A percentile compares a stretch with the other conserved stretches of the same genome.
These are phyloP conservation scores for Parastagonospora avenae DNA, from an alignment of 2,329 filamentous ascomycete species.

Conservation along the genomic window DNA sequence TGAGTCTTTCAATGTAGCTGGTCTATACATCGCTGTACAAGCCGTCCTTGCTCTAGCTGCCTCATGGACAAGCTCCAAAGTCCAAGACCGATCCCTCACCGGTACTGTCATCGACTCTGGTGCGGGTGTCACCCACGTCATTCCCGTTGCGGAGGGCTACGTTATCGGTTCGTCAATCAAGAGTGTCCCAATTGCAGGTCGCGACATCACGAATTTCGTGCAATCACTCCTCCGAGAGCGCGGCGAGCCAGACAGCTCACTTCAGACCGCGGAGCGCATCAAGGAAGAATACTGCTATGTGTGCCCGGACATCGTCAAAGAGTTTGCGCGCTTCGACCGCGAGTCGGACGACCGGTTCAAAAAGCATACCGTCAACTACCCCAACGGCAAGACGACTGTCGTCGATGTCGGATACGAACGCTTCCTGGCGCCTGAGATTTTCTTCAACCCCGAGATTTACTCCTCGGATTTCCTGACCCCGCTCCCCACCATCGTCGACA, in stretches of 20 bases:
- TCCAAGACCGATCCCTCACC: conserved; percentile 92
- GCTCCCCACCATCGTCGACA: conserved; percentile 90
- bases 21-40: conserved; percentile 98
- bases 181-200: conserved; percentile 95
- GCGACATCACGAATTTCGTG: conserved; percentile 98
- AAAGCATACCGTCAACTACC: conserved; percentile 84
- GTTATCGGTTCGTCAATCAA: conserved; percentile 99
- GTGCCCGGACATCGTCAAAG: conserved; percentile 97
- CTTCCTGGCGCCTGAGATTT: conserved; percentile 97
- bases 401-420: conserved; percentile 98
- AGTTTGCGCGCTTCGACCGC: conserved; percentile 91
- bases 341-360: conserved; percentile 84
- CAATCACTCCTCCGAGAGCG: conserved; percentile 94
- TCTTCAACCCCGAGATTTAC: conserved; percentile 99
- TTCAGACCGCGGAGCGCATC: conserved; percentile 97
- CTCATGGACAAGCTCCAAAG: conserved; percentile 98
- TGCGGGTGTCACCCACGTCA: conserved; percentile 98
- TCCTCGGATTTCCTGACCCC: conserved; percentile 98
- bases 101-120: conserved; percentile 98
- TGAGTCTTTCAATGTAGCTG: conserved; percentile 99
- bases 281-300: conserved; percentile 99
- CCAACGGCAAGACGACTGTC: conserved; percentile 80
- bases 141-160: conserved; percentile 97
- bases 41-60: conserved; percentile 94
- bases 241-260: conserved; percentile 92